Evolutionary conservation across 2,329 filamentous ascomycete genomes (phyloP), one percentile per base, ranked within the genome.

Genomic region (Bipolaris victoriae): DNA sequence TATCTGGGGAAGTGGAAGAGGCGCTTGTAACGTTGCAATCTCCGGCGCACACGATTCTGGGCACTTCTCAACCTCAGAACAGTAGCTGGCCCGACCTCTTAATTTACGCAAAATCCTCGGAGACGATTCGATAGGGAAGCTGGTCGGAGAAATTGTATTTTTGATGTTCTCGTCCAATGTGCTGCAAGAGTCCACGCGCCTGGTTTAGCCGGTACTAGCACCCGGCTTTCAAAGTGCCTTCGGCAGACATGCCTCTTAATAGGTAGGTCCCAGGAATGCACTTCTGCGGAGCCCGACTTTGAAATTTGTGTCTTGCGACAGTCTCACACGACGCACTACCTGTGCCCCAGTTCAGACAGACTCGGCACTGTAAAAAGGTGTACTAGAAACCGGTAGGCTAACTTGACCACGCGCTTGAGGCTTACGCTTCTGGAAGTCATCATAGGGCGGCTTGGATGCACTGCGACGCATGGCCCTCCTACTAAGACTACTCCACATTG

Each of bases 401-500:
- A 56, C 46, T 48, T 46, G 58, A 62, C 59, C 68, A 70, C 69
- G 68, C 69, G 68, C 60, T 63, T 50, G 45, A 60, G 31, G 46
- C 57, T 58, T 49, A 61, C 63, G 39, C 50, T 66, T 56, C 45
- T 64, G 60, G 37, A 35, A 59, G 22, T 66, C 55, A 63, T 68
- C 67, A 68, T 67, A 68, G 60, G 66, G 57, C 57, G 55, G 47
- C 31, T 7, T 36, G n/a, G 33, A 64, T 66, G 62, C 60, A 54
- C 60, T 65, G 61, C 56, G 59, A 68, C 60, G 47, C 53, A 54
- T 60, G 51, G 37, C 57, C 55, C 51, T 49, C 33, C 26, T 47
- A 49, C 48, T 13, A 45, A 39, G 16, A 49, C 51, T 59, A 58
- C 59, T 49, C 59, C 59, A 58, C 55, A 55, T 41, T 20, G 33